Evolutionary conservation across 2,329 filamentous ascomycete genomes (phyloP).

Genomic region (Geosmithia flava): DNA sequence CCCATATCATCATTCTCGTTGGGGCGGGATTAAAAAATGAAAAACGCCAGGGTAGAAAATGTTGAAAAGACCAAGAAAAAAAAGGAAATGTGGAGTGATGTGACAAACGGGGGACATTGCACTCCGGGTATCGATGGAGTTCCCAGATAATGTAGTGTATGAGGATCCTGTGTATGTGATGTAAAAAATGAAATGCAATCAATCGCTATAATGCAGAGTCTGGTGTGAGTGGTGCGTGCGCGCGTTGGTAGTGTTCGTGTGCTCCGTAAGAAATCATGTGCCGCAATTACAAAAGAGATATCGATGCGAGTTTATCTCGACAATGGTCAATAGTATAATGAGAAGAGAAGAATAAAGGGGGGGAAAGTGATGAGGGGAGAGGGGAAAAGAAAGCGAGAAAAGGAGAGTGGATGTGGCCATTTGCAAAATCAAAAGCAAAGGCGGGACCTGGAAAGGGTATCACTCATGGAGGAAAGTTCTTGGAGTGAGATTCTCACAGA

Average conservation of each 20-base stretch:
- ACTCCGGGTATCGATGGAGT: constrained; percentile 26
- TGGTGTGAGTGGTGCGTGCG: background rate
- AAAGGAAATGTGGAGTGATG: constrained; percentile 22
- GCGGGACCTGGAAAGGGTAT: background rate
- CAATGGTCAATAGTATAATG: background rate
- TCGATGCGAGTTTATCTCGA: background rate
- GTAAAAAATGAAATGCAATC: constrained; percentile 11
- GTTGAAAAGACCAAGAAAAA: constrained; percentile 3
- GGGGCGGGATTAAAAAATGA: background rate
- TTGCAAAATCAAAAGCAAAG: background rate
- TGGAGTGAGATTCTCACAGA: too few relatives aligned
- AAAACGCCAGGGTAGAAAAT: background rate
- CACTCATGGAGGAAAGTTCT: too few relatives aligned
- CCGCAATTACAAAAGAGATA: background rate
- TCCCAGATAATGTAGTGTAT: constrained; percentile 22
- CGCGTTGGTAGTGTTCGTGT: background rate
- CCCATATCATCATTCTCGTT: background rate
- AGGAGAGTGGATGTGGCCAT: background rate
- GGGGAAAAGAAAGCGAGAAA: background rate
- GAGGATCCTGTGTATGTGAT: constrained; percentile 9
- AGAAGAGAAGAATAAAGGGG: background rate
- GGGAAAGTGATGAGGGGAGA: too few relatives aligned
- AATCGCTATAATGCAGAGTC: constrained; percentile 6
- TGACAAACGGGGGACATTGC: constrained; percentile 18
- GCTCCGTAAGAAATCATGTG: constrained; percentile 1